Conservation (phyloP, 495 filamentous ascomycete genomes). For the Mytilinidion resinicola region DNA sequence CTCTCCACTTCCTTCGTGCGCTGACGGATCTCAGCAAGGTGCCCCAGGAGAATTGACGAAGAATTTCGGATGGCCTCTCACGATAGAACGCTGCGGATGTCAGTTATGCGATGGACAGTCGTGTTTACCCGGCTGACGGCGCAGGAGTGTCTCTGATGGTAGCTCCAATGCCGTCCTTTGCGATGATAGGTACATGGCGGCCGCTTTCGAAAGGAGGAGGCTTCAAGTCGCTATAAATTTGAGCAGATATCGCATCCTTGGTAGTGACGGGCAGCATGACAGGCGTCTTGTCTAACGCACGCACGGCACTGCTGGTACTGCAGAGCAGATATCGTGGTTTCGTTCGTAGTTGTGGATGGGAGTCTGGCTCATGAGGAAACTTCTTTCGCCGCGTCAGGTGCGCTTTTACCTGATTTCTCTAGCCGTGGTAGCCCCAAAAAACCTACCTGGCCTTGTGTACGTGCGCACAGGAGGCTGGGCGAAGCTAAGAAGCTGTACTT, state of each 20-base stretch:
- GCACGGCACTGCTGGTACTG: conserved; percentile 1
- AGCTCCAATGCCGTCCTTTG: conserved; percentile 47
- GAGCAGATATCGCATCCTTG: neutral
- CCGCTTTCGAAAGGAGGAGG: conserved; percentile 10
- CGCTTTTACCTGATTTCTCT: too few species aligned
- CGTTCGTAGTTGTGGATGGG: conserved; percentile 22
- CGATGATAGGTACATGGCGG: conserved; percentile 14
- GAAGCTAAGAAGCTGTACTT: too few species aligned
- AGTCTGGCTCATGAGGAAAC: conserved; percentile 51
- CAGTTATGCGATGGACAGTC: too few species aligned
- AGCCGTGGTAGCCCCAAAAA: too few species aligned
- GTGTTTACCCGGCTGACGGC: conserved; percentile 61
- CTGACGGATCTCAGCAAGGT: too few species aligned
- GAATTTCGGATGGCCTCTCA: too few species aligned
- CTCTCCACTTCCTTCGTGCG: conserved; percentile 75
- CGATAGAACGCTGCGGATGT: too few species aligned
- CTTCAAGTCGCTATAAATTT: conserved; percentile 16
- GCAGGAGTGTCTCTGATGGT: conserved; percentile 62
- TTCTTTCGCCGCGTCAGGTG: too few species aligned
- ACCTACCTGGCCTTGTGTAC: too few species aligned
- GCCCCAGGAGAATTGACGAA: too few species aligned
- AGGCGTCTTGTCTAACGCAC: neutral
- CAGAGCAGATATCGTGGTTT: neutral
- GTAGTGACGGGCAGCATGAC: neutral
- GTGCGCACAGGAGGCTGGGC: too few species aligned